Conservation (phyloP, 805 yeast species). For the Sugiyamaella americana region DNA sequence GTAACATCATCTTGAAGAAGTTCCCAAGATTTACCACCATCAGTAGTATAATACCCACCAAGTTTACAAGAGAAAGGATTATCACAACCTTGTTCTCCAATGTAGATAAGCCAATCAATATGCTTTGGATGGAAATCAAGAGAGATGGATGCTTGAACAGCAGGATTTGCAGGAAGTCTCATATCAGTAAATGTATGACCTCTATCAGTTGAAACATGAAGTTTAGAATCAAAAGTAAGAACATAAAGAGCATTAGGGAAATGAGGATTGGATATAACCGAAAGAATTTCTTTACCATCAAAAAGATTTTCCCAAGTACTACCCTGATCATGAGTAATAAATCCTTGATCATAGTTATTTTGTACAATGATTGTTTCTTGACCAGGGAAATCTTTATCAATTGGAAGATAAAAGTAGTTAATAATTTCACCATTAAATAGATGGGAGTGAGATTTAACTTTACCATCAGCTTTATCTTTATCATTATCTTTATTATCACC, state of each 20-base stretch:
- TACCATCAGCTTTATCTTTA: constrained; percentile 29
- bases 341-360: constrained; percentile 47
- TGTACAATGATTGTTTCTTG: constrained; percentile 63
- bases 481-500: constrained; percentile 34
- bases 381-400: constrained; percentile 37
- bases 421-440: constrained; percentile 43
- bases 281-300: constrained; percentile 39
- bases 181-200: constrained; percentile 49
- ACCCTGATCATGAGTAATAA: constrained; percentile 70
- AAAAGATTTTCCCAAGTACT: constrained; percentile 39
- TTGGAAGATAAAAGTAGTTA: constrained; percentile 58
- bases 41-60: constrained; percentile 54
- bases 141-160: constrained; percentile 36
- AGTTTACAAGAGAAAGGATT: constrained; percentile 46
- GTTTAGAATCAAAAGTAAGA: constrained; percentile 42
- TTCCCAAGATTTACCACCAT: constrained; percentile 62
- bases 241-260: constrained; percentile 52
- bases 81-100: constrained; percentile 59
- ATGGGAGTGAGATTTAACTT: constrained; percentile 33
- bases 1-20: constrained; percentile 47
- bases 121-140: constrained; percentile 54
- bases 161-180: constrained; percentile 42
- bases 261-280: constrained; percentile 57
- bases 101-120: constrained; percentile 57
- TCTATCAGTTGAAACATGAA: constrained; percentile 62